Percentiles rank a stretch among this genome's conserved stretches.
Conservation (phyloP, 129 eudicot genomes). For the Heracleum sosnowskyi region DNA sequence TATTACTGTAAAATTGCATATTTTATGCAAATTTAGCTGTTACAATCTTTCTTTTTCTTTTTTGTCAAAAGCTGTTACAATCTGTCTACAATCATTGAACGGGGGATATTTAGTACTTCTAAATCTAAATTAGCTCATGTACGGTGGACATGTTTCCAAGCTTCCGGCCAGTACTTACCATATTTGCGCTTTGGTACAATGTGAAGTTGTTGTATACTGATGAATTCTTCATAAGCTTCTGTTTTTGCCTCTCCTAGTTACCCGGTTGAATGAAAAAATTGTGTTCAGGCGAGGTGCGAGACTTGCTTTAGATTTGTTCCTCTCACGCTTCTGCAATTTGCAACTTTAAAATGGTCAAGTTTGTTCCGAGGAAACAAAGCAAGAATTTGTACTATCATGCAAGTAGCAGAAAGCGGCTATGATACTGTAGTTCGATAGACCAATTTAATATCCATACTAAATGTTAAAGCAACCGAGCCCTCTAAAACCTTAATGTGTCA, state of each 20-base stretch:
- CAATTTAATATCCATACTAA: background rate
- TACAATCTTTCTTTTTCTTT: no score
- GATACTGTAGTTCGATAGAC: background rate
- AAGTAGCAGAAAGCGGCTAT: background rate
- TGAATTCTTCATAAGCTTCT: background rate
- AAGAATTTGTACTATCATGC: background rate
- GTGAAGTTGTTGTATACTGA: background rate
- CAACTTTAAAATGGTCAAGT: background rate
- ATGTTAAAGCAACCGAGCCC: no score
- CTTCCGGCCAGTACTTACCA: background rate
- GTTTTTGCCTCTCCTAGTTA: background rate
- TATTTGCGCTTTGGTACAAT: background rate
- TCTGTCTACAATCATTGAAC: no score
- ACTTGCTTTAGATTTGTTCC: conserved; percentile 16
- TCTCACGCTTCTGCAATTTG: conserved; percentile 13
- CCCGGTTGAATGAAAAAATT: conserved; percentile 19
- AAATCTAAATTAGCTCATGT: background rate
- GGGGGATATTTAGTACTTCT: no score
- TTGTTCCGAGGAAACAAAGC: background rate
- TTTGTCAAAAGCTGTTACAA: no score
- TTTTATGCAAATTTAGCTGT: no score
- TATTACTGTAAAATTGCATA: no score
- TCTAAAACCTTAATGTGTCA: no score
- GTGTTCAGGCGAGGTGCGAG: conserved; percentile 35
- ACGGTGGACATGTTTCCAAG: background rate